These are phyloP conservation scores for Rhizodiscina lignyota DNA, from an alignment of 495 filamentous ascomycete species.

Conservation along the genomic window DNA sequence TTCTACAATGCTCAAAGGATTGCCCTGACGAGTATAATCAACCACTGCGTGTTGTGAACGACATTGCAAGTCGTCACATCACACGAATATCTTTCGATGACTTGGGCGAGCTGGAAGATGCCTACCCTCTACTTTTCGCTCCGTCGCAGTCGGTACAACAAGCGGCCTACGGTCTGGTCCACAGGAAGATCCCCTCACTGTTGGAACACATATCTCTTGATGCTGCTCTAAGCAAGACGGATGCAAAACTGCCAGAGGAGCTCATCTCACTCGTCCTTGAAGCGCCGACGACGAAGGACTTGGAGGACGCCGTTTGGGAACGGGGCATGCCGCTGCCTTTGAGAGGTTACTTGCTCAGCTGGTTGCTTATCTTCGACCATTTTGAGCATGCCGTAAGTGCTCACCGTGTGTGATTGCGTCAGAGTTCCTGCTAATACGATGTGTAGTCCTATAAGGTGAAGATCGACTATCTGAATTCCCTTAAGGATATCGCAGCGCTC, in stretches of 20 bases:
- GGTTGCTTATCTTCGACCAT: conserved; percentile 81
- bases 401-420: too few species aligned
- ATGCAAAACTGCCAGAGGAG: conserved; percentile 32
- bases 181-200: conserved; percentile 50
- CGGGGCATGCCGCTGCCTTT: conserved; percentile 32
- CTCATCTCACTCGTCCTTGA: conserved; percentile 30
- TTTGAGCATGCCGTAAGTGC: conserved; percentile 50
- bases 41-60: conserved; percentile 23
- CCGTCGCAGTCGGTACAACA: conserved; percentile 60
- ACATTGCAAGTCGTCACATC: conserved; percentile 15
- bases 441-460: conserved; percentile 57
- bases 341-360: conserved; percentile 74
- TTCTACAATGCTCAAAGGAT: conserved; percentile 29
- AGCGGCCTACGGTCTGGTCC: conserved; percentile 65
- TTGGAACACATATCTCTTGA: conserved; percentile 81
- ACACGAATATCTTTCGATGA: conserved; percentile 34
- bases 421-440: neutral
- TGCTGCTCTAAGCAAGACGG: conserved; percentile 54
- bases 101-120: neutral
- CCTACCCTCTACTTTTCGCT: conserved; percentile 59
- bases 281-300: conserved; percentile 21
- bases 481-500: conserved; percentile 58
- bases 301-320: conserved; percentile 27
- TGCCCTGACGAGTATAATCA: conserved; percentile 1
- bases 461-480: conserved; percentile 54